Percentiles rank a stretch among this genome's conserved stretches.
Conservation (phyloP, 192 early-diverging fungal species). For the Nowakowskiella sp. region DNA sequence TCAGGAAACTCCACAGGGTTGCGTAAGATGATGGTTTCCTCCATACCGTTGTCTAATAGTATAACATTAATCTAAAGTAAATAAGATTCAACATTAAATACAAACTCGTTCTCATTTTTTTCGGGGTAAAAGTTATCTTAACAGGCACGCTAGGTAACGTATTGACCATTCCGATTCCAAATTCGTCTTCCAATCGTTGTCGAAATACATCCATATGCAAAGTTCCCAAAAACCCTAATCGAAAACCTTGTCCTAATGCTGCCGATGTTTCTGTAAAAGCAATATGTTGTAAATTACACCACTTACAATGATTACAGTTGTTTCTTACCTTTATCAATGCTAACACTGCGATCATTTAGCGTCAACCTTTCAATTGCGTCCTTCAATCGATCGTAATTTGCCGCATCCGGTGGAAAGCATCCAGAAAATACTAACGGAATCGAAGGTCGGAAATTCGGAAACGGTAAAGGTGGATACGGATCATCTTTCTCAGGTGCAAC, state of each 20-base stretch:
- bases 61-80: too few species aligned
- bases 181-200: constrained; percentile 85
- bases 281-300: constrained; percentile 32
- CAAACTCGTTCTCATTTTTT: neutral
- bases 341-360: constrained; percentile 90
- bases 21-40: constrained; percentile 44
- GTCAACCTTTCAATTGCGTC: constrained; percentile 90
- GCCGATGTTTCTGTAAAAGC: constrained; percentile 41
- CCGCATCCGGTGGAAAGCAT: constrained; percentile 83
- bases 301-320: constrained; percentile 49
- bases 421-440: constrained; percentile 95
- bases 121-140: constrained; percentile 15
- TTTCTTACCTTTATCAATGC: constrained; percentile 79
- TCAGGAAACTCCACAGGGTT: constrained; percentile 94
- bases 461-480: constrained; percentile 29
- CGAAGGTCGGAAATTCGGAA: constrained; percentile 90
- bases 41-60: constrained; percentile 35
- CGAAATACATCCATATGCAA: constrained; percentile 98
- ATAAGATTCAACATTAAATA: too few species aligned
- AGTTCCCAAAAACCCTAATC: constrained; percentile 91
- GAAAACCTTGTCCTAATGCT: constrained; percentile 92
- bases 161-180: constrained; percentile 81
- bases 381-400: constrained; percentile 78
- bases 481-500: constrained; percentile 3
- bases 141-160: constrained; percentile 86